Conservation (phyloP, 148 eudicot genomes). For the Vaccinium corymbosum region DNA sequence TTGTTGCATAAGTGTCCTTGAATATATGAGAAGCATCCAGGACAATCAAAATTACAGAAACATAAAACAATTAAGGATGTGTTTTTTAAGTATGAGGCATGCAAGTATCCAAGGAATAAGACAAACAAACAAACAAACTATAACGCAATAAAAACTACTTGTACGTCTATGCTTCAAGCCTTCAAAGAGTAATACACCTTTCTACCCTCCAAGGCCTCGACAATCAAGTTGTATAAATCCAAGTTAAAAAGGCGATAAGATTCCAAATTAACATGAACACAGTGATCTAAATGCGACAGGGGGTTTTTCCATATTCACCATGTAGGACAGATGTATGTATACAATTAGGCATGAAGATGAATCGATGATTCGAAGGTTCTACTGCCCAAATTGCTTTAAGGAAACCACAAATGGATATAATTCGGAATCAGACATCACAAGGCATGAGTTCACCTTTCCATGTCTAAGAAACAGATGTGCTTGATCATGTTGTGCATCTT, state of each 20-base stretch:
- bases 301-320: not conserved
- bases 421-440: not conserved
- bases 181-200: not conserved
- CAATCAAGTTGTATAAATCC: not conserved
- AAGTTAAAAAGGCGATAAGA: not conserved
- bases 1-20: not conserved
- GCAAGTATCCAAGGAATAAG: not conserved
- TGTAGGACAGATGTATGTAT: not conserved
- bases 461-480: conserved; percentile 85
- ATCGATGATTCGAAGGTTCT: not conserved
- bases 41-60: not conserved
- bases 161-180: not conserved
- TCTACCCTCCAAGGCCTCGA: not conserved
- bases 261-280: not conserved
- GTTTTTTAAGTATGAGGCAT: not conserved
- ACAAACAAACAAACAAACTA: not conserved
- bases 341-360: not conserved
- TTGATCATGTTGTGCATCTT: conserved; percentile 96
- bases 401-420: not conserved
- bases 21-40: not conserved
- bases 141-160: not conserved
- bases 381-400: not conserved
- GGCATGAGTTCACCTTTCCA: conserved; percentile 56
- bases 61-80: not conserved
- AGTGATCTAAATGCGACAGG: not conserved